A percentile compares a stretch with the other conserved stretches of the same genome.
phyloP scores from a whole-genome alignment of 169 alveolate species.

The Babesia sp. region DNA sequence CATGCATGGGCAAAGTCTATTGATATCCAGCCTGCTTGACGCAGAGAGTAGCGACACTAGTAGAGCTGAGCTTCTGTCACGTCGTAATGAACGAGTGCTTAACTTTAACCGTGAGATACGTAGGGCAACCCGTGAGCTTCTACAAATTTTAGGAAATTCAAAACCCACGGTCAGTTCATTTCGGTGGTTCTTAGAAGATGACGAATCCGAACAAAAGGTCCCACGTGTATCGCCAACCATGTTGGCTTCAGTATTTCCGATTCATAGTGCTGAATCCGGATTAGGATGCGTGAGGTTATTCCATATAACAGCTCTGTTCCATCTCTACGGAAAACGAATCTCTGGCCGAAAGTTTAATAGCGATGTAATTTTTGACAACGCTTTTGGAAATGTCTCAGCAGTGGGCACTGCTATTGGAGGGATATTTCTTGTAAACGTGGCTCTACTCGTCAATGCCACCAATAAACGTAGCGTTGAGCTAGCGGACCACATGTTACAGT shows the following conservation, averaged over 20 bases:
- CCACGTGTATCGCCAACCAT: not conserved
- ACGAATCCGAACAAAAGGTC: not conserved
- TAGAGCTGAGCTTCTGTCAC: constrained; percentile 12
- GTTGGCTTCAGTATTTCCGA: not conserved
- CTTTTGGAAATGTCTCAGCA: not conserved
- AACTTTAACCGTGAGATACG: constrained; percentile 29
- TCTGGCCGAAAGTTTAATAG: not conserved
- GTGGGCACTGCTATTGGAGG: not conserved
- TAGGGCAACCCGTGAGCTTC: constrained; percentile 11
- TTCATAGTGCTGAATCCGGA: constrained; percentile 21
- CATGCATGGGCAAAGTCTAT: constrained; percentile 5
- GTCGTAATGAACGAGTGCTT: constrained; percentile 18
- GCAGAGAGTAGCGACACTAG: constrained; percentile 19
- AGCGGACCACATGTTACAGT: constrained; percentile 15
- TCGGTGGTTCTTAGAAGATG: constrained; percentile 13
- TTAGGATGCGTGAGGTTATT: constrained; percentile 2
- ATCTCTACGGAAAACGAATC: not conserved
- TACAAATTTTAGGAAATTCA: not conserved
- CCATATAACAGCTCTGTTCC: not conserved
- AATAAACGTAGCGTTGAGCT: not conserved
- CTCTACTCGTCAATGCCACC: constrained; percentile 6
- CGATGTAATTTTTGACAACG: constrained; percentile 2
- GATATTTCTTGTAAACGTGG: not conserved
- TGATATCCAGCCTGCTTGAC: constrained; percentile 20
- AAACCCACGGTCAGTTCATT: not conserved